Base-by-base conservation (phyloP, 352 stramenopile genomes). In the Globisporangium paroecandrum region DNA sequence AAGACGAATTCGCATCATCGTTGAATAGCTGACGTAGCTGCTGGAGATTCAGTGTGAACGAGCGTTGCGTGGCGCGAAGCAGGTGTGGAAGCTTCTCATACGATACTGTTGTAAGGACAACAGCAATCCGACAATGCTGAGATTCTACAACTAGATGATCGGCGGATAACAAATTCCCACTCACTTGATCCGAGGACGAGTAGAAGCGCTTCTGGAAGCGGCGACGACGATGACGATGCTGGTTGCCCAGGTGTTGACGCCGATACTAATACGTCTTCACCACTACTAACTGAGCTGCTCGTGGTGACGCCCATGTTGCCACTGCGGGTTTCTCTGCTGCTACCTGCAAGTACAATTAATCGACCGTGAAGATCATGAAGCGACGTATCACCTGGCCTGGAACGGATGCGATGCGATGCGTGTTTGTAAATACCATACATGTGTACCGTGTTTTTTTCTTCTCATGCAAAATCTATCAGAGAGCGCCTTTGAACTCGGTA, bases 401-500 rank as follows among this genome's bases (percentile, higher is more conserved):
- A 41, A 41, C 1, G 34, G 34, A 41, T 13, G 34, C 9, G 34
- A 15, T 13, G 10, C 9, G 10, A 32, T 32, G 27, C 27, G 27
- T 41, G 34, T 41, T 41, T 41, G 34, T 9, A 41, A 41, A 41
- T 41, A 41, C 34, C 34, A 41, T 36, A 36, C 32, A 36, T 5
- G 2, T 38, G 34, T 32, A 38, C 9, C 34, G 9, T 41, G 34
- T 41, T 10, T 41, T 13, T 41, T 10, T 41, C 8, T 41, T 22
- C 18, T 38, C 20, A 22, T 41, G 25, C 20, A 62, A 25, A 25
- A 24, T 71, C 29, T 66, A 65, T 69, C 38, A 7, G 2, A 70
- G 69, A 13, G 58, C 29, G 2, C 60, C 60, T 34, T 53, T 49
- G 47, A 62, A 62, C 7, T 88, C 76, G 58, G 80, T 74, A 61